Base-by-base conservation (phyloP, 495 filamentous ascomycete species). In the Daldinia grandis region DNA sequence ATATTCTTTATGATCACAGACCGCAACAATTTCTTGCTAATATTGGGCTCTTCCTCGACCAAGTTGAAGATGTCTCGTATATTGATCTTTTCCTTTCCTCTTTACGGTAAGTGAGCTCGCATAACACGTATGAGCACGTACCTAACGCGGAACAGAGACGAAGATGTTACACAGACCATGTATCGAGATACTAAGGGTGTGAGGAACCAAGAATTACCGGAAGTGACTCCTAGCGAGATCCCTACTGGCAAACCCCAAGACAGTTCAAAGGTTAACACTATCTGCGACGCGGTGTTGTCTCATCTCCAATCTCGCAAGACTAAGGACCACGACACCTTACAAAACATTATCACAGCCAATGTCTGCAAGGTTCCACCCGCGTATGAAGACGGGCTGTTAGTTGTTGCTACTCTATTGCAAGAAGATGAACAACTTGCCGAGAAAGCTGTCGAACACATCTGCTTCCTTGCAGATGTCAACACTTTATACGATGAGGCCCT, bases 81-180 rank as follows among this genome's bases (percentile, higher is more conserved):
- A 91, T 98, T 71, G 96, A 99, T 76, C 82, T 98, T 42, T 97
- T 99, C 71, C 83, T 99, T 7, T 98, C 95, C 3, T 91, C 93
- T 38, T 77, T 98, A 35, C 91, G 90, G 93, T 93, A 86, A 70
- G 87, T 76, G 33, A 12, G n/a, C 12, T 24, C 38, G 10, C 17
- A 63, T 44, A n/a, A 8, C 30, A 17, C 42, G 33, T 19, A 10
- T 51, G n/a, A 47, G 7, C 4, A 1, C 30, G 8, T 14, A 33
- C 24, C 66, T 67, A 30, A 75, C 56, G 71, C 65, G 14, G 24
- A 58, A 53, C 59, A 95, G 92, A 66, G 90, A 97, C 59, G 95
- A 99, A 78, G 93, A 98, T 82, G 95, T 99, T 19, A 93, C 94
- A 0, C 85, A 93, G 75, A 96, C 93, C 0, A 93, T 99, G 84